Evolutionary conservation across 2,329 filamentous ascomycete species (phyloP).

Genomic region (Pleurostoma richardsiae): DNA sequence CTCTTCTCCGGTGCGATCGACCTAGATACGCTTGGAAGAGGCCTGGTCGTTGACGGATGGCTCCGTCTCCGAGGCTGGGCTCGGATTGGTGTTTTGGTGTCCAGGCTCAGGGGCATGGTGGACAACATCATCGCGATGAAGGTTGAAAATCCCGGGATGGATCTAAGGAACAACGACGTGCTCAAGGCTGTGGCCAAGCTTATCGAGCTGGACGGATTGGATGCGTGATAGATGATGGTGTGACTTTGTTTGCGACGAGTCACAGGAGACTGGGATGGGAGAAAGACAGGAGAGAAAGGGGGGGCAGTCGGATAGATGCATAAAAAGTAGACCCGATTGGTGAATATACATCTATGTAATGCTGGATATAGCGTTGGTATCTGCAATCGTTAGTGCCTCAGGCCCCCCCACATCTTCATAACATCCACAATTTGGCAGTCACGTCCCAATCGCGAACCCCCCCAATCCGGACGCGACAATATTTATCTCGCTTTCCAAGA

Average conservation of each 20-base stretch:
- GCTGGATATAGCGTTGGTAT: too few species aligned
- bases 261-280: too few species aligned
- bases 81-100: conserved; percentile 84
- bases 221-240: conserved; percentile 38
- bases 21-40: conserved; percentile 81
- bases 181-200: conserved; percentile 73
- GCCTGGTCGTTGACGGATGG: conserved; percentile 90
- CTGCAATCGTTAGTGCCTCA: background rate
- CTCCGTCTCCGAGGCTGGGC: conserved; percentile 84
- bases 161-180: conserved; percentile 57
- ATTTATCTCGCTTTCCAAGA: conserved; percentile 1
- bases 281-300: too few species aligned
- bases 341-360: too few species aligned
- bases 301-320: too few species aligned
- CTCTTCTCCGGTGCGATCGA: conserved; percentile 82
- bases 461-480: conserved; percentile 1
- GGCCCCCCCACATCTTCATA: background rate
- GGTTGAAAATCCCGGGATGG: conserved; percentile 67
- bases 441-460: conserved; percentile 1
- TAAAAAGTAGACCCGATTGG: too few species aligned
- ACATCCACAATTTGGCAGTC: background rate
- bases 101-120: conserved; percentile 76
- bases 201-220: conserved; percentile 85
- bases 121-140: conserved; percentile 78
- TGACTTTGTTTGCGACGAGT: too few species aligned